These are phyloP conservation scores for Pestalotiopsis sp. DNA, from an alignment of 2,329 filamentous ascomycete species.

Conservation along the genomic window DNA sequence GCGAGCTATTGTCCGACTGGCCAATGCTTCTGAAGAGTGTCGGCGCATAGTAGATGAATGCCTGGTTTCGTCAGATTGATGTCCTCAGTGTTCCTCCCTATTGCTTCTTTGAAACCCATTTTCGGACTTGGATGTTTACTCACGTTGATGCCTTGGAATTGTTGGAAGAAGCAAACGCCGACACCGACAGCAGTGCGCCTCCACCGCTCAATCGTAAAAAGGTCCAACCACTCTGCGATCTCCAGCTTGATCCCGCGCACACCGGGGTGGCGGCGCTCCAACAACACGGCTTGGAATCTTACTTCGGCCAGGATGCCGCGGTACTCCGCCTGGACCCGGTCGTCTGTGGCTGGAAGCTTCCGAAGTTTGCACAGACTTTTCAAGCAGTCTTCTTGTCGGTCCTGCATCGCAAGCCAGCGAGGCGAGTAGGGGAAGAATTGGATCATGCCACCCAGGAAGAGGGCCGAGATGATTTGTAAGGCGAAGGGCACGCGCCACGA, in stretches of 20 bases:
- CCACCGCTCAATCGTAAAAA: slow-evolving; percentile 47
- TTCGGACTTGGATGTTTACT: background rate
- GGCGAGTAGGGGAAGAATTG: slow-evolving; percentile 48
- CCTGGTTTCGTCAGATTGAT: slow-evolving; percentile 18
- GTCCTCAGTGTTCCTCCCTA: background rate
- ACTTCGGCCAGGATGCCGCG: slow-evolving; percentile 53
- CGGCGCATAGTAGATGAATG: slow-evolving; percentile 50
- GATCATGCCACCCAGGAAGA: slow-evolving; percentile 42
- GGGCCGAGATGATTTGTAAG: slow-evolving; percentile 45
- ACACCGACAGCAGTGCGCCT: slow-evolving; percentile 42
- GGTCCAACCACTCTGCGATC: slow-evolving; percentile 46
- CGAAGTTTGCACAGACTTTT: slow-evolving; percentile 40
- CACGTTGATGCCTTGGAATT: slow-evolving; percentile 42
- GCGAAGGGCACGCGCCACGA: slow-evolving; percentile 50
- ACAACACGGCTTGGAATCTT: slow-evolving; percentile 43
- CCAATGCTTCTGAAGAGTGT: slow-evolving; percentile 45
- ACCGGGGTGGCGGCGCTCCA: slow-evolving; percentile 39
- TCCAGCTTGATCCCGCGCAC: slow-evolving; percentile 42
- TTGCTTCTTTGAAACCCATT: background rate
- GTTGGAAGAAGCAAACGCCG: slow-evolving; percentile 46
- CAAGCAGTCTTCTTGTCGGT: slow-evolving; percentile 42
- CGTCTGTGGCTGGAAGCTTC: slow-evolving; percentile 42
- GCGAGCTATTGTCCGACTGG: slow-evolving; percentile 35
- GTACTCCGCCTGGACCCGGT: slow-evolving; percentile 48
- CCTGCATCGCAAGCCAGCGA: slow-evolving; percentile 44